phyloP scores from a whole-genome alignment of 768 basidiomycete genomes.

The Lactarius akahatsu region DNA sequence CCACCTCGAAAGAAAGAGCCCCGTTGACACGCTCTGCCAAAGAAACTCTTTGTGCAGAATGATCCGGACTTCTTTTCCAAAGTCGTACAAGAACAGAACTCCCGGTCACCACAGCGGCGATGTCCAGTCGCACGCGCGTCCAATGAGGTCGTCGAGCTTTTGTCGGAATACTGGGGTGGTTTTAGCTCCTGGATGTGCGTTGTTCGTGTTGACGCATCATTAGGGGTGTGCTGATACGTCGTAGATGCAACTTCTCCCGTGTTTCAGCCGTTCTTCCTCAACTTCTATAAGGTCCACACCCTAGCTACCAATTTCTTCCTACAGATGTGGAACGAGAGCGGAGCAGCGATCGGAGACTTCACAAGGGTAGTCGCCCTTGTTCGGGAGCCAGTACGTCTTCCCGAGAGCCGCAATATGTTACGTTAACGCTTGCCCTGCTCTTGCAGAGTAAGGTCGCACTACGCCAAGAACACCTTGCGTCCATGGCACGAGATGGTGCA shows the following conservation, averaged over 20 bases:
- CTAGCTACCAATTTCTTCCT: slow-evolving; percentile 84
- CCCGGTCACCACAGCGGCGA: slow-evolving; percentile 66
- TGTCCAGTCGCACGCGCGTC: slow-evolving; percentile 85
- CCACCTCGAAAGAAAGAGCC: background rate
- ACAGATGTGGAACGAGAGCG: slow-evolving; percentile 91
- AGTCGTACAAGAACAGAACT: slow-evolving; percentile 79
- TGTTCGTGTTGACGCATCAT: background rate
- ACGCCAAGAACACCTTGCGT: slow-evolving; percentile 66
- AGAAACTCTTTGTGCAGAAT: slow-evolving; percentile 67
- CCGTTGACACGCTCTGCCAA: slow-evolving; percentile 8
- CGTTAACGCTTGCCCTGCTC: background rate
- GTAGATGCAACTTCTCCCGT: slow-evolving; percentile 76
- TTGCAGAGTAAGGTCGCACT: slow-evolving; percentile 74
- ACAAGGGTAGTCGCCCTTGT: slow-evolving; percentile 73
- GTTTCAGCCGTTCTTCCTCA: slow-evolving; percentile 86
- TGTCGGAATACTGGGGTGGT: slow-evolving; percentile 86
- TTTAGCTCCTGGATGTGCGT: slow-evolving; percentile 80
- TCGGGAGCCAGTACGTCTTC: slow-evolving; percentile 74
- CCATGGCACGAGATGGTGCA: slow-evolving; percentile 83
- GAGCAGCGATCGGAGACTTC: slow-evolving; percentile 74
- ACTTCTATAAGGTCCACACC: slow-evolving; percentile 76
- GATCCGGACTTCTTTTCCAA: slow-evolving; percentile 75
- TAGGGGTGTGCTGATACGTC: slow-evolving; percentile 12
- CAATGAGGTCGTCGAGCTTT: slow-evolving; percentile 79
- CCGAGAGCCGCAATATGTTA: background rate